phyloP scores from a whole-genome alignment of 805 yeast genomes.

The Brettanomyces naardenensis region DNA sequence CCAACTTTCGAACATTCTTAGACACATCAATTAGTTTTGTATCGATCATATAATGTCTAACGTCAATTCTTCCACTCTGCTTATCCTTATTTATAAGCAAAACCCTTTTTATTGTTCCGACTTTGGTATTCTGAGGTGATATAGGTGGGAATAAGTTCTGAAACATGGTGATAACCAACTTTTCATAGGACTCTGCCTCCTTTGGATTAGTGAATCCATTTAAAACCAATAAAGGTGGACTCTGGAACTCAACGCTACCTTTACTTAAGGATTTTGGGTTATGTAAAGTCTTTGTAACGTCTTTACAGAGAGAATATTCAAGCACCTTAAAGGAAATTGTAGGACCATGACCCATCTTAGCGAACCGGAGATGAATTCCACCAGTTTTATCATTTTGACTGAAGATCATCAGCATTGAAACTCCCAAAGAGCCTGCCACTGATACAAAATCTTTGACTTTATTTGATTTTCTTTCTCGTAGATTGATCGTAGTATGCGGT shows the following conservation, averaged over 20 bases:
- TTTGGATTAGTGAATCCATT: constrained; percentile 79
- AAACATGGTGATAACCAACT: constrained; percentile 77
- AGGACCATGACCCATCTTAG: constrained; percentile 91
- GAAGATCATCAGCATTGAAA: constrained; percentile 80
- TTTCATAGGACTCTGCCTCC: constrained; percentile 63
- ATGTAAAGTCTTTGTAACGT: constrained; percentile 59
- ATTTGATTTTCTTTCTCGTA: constrained; percentile 81
- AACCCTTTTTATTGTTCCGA: constrained; percentile 73
- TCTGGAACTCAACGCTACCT: constrained; percentile 52
- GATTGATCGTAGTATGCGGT: constrained; percentile 89
- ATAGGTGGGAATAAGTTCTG: constrained; percentile 96
- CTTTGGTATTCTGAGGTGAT: constrained; percentile 73
- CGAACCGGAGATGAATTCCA: constrained; percentile 72
- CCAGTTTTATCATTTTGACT: constrained; percentile 75
- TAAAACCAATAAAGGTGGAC: constrained; percentile 87
- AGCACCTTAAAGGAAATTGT: constrained; percentile 75
- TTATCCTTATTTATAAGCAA: constrained; percentile 70
- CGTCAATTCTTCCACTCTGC: constrained; percentile 64
- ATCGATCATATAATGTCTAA: constrained; percentile 85
- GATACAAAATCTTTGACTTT: constrained; percentile 88
- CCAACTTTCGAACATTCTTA: constrained; percentile 61
- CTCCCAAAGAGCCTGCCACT: constrained; percentile 97
- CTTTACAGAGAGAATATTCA: constrained; percentile 75
- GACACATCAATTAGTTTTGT: constrained; percentile 79
- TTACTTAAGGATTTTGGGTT: constrained; percentile 72